Conservation (phyloP, 2,329 filamentous ascomycete species). For the Albifimbria verrucaria region DNA sequence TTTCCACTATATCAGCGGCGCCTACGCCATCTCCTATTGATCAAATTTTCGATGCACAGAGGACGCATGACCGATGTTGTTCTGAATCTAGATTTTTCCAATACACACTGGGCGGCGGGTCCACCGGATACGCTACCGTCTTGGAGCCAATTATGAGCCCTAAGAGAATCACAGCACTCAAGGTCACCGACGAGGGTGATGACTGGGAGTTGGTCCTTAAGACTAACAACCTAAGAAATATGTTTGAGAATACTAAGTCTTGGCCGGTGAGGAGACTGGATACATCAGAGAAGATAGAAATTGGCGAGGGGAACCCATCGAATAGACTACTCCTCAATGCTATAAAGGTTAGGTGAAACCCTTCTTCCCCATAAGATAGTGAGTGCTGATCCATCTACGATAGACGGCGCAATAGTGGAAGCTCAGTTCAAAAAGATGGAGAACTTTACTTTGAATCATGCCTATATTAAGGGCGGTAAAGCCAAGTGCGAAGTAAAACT, state of each 20-base stretch:
- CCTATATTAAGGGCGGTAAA: background rate
- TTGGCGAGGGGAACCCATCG: background rate
- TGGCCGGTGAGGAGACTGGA: background rate
- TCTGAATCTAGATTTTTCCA: background rate
- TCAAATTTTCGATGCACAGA: background rate
- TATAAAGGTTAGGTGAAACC: background rate
- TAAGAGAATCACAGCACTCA: background rate
- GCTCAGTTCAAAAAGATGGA: background rate
- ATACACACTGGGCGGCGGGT: background rate
- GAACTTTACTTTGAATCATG: background rate
- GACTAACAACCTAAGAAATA: background rate
- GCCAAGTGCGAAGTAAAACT: background rate
- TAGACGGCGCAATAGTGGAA: background rate
- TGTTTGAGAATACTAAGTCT: background rate
- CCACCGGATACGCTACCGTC: background rate
- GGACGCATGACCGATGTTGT: background rate
- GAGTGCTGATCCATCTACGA: background rate
- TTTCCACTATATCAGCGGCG: background rate
- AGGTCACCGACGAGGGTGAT: background rate
- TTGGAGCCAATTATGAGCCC: background rate
- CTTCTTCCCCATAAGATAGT: background rate
- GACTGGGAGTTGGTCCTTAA: background rate
- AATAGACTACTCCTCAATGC: background rate
- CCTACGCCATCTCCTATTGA: background rate
- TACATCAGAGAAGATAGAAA: background rate